phyloP scores from a whole-genome alignment of 768 basidiomycete genomes.

The Trametes cingulata region DNA sequence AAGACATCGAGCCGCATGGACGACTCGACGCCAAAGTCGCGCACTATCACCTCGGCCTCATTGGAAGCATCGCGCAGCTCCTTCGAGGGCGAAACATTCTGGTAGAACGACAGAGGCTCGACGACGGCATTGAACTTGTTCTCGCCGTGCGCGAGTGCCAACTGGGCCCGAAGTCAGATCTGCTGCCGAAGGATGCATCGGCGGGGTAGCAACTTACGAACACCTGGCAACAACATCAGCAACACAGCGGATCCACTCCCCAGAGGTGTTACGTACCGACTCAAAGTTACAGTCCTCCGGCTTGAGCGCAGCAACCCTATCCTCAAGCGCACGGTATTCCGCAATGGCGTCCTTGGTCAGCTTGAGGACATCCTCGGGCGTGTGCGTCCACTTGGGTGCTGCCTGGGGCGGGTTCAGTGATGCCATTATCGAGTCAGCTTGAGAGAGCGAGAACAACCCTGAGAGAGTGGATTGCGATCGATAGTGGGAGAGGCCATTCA shows the following conservation, averaged over 20 bases:
- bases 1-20: constrained; percentile 84
- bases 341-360: constrained; percentile 61
- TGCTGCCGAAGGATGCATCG: constrained; percentile 15
- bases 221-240: constrained; percentile 46
- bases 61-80: constrained; percentile 82
- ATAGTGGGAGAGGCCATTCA: constrained; percentile 17
- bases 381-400: constrained; percentile 66
- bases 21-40: constrained; percentile 72
- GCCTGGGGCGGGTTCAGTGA: constrained; percentile 62
- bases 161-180: constrained; percentile 38
- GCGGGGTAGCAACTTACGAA: constrained; percentile 54
- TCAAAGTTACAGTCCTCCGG: constrained; percentile 62
- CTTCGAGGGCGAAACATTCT: constrained; percentile 75
- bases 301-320: constrained; percentile 60
- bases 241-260: background rate
- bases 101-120: constrained; percentile 75
- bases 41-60: constrained; percentile 65
- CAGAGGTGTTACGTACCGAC: constrained; percentile 47
- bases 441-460: constrained; percentile 27
- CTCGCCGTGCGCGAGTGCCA: constrained; percentile 60
- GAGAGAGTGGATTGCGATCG: constrained; percentile 31
- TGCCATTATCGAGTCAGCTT: constrained; percentile 36
- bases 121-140: constrained; percentile 51
- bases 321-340: constrained; percentile 52
- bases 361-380: constrained; percentile 55